Base-by-base conservation (phyloP, 345 rosid genomes). In the Dovyalis caffra region DNA sequence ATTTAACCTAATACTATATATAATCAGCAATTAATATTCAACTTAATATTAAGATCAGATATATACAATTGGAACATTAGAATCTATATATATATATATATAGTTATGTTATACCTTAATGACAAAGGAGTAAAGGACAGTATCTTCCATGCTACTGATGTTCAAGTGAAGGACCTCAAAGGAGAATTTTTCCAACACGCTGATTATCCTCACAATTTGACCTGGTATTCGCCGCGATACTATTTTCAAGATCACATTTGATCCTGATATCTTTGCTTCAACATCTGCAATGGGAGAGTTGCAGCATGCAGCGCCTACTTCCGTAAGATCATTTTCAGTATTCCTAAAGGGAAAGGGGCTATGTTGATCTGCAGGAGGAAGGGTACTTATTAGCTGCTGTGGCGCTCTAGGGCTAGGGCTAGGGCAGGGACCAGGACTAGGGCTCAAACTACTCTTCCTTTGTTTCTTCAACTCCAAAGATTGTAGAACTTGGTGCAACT, bases 91-190 rank as follows among this genome's bases (percentile, higher is more conserved):
- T n/a, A n/a, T n/a, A n/a, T n/a, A n/a, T n/a, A n/a, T n/a, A n/a
- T n/a, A n/a, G n/a, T n/a, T n/a, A n/a, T n/a, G n/a, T n/a, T n/a
- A n/a, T n/a, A 92, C 99, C 99, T 95, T 90, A 28, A 95, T 69
- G 74, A 92, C 82, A 68, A 92, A 89, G 83, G 92, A 90, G 92
- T 86, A 90, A 62, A 92, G 85, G 78, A 89, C 95, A 67, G 97
- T 89, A 75, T 95, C 99, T 69, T 95, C 97, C 97, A 91, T 89
- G 85, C 90, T 91, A 79, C 91, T 92, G 84, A 95, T 90, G 72
- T 90, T 95, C 65, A 92, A 83, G 72, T 90, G 97, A 68, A 92
- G 88, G 77, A 95, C 88, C 75, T 95, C 90, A 73, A 95, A 89
- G 16, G 86, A 88, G 67, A 91, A 90, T 67, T 81, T 90, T 87